Percentiles rank a stretch among this genome's conserved stretches.
Evolutionary conservation across 306 rosid genomes (phyloP).

Genomic region (Albizia julibrissin): DNA sequence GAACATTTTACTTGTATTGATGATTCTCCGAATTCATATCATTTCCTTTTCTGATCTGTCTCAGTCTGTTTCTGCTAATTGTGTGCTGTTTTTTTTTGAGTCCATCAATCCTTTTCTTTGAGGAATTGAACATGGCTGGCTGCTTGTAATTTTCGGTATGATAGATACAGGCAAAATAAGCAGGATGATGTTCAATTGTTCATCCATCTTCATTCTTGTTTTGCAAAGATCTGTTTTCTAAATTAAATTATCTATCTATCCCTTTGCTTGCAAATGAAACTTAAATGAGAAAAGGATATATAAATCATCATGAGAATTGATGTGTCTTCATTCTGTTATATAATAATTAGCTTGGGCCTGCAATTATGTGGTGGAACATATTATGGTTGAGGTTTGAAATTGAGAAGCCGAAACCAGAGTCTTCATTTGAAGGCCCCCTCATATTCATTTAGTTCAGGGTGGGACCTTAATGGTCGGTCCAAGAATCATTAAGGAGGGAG

Average conservation of each 20-base stretch:
- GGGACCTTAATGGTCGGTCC: conserved; percentile 30
- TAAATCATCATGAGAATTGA: not conserved
- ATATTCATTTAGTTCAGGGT: conserved; percentile 27
- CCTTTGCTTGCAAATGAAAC: not conserved
- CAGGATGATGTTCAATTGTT: not conserved
- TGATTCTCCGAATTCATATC: conserved; percentile 45
- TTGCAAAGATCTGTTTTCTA: not conserved
- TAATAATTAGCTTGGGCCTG: conserved; percentile 5
- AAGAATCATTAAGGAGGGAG: not conserved
- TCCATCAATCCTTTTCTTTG: conserved; percentile 6
- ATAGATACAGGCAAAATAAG: not conserved
- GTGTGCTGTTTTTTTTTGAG: not conserved
- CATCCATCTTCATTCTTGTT: not conserved
- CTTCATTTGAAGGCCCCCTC: conserved; percentile 13
- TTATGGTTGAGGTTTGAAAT: conserved; percentile 15
- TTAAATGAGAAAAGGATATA: not conserved
- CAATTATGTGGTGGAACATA: conserved; percentile 3
- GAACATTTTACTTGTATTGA: conserved; percentile 58
- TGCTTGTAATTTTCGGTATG: not conserved
- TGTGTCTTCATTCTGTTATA: not conserved
- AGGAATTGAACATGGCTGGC: not conserved
- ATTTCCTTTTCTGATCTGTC: conserved; percentile 27
- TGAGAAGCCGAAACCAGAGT: conserved; percentile 10
- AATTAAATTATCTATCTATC: not conserved
- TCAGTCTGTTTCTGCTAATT: conserved; percentile 14